Conservation (phyloP, 179 eudicot species). For the Actinidia arguta region DNA sequence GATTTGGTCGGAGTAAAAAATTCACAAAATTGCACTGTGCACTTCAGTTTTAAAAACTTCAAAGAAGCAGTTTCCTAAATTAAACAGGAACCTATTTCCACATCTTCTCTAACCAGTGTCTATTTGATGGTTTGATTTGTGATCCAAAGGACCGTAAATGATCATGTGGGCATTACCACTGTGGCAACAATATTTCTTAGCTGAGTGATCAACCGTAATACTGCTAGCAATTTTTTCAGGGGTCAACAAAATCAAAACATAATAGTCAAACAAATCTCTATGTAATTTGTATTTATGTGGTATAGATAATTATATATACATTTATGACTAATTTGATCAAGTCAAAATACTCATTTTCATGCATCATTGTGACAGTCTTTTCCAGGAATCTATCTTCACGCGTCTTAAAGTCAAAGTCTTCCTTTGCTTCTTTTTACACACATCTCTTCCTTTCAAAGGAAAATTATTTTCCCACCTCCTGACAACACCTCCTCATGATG, state of each 20-base stretch:
- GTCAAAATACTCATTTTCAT: not conserved
- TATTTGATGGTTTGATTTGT: too few relatives aligned
- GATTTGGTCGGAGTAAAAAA: too few relatives aligned
- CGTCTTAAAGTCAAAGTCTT: conserved; percentile 16
- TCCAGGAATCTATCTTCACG: not conserved
- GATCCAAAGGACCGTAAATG: too few relatives aligned
- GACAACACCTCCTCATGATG: too few relatives aligned
- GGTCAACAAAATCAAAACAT: not conserved
- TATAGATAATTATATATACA: not conserved
- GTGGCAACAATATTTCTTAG: not conserved
- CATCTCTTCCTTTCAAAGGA: not conserved
- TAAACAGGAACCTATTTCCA: too few relatives aligned
- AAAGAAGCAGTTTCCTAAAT: too few relatives aligned
- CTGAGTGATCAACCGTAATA: too few relatives aligned
- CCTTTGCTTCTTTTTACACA: not conserved
- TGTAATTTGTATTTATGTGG: not conserved
- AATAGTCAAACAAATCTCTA: not conserved
- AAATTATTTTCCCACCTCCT: too few relatives aligned
- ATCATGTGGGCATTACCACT: not conserved
- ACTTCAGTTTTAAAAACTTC: too few relatives aligned
- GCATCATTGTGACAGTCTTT: not conserved
- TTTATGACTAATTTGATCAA: not conserved
- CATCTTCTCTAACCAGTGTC: too few relatives aligned
- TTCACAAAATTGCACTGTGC: too few relatives aligned
- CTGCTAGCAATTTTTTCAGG: too few relatives aligned